A percentile compares a stretch with the other conserved stretches of the same genome.
phyloP scores from a whole-genome alignment of 179 eudicot species.

The Spergularia azorica region DNA sequence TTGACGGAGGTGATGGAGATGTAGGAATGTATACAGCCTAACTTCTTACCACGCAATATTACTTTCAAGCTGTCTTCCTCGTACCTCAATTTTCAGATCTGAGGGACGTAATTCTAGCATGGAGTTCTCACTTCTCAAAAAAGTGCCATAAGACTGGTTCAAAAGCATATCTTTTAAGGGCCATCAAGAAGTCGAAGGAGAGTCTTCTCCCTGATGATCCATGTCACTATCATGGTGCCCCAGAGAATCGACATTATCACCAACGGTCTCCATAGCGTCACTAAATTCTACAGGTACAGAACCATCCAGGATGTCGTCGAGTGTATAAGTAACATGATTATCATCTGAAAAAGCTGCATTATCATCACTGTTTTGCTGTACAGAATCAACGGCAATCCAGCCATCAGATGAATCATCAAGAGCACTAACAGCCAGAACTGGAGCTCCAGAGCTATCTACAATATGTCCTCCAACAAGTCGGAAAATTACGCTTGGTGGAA shows the following conservation, averaged over 20 bases:
- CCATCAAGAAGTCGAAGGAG: conserved; percentile 5
- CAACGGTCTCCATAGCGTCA: conserved; percentile 28
- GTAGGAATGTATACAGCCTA: no score
- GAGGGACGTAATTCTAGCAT: no score
- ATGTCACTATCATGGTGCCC: conserved; percentile 18
- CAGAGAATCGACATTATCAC: conserved; percentile 19
- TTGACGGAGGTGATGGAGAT: no score
- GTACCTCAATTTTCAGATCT: no score
- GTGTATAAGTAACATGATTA: neutral
- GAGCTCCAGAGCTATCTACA: conserved; percentile 31
- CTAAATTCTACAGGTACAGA: conserved; percentile 14
- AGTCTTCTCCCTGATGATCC: conserved; percentile 21
- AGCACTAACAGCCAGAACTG: conserved; percentile 29
- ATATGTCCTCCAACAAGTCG: conserved; percentile 26
- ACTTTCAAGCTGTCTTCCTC: no score
- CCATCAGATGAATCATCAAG: conserved; percentile 31
- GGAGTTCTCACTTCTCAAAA: neutral
- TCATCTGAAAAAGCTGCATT: conserved; percentile 8
- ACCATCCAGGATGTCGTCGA: conserved; percentile 14
- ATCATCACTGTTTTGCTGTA: neutral
- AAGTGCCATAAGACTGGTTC: neutral
- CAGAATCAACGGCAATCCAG: conserved; percentile 33
- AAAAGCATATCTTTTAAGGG: no score
- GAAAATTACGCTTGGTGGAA: conserved; percentile 19
- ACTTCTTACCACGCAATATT: no score